Evolutionary conservation across 768 basidiomycete genomes (phyloP).

Genomic region (Boletus pseudo-olivaceus): DNA sequence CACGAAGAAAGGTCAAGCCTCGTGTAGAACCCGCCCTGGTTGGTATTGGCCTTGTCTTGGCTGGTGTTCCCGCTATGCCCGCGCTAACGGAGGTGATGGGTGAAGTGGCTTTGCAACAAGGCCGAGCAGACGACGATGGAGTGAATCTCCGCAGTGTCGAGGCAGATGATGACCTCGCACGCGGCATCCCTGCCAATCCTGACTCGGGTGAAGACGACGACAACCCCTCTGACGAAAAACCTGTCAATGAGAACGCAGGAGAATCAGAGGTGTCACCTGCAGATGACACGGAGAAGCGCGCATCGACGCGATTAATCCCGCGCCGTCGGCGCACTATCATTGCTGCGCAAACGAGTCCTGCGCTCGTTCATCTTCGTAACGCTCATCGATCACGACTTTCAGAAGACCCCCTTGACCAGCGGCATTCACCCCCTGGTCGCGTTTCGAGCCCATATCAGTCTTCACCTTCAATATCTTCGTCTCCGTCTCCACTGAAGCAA

Average conservation of each 20-base stretch:
- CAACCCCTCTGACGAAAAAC: constrained; percentile 43
- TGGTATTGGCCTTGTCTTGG: constrained; percentile 80
- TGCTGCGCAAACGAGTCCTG: constrained; percentile 72
- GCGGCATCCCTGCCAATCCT: constrained; percentile 17
- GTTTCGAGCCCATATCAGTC: constrained; percentile 59
- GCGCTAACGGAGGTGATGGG: constrained; percentile 70
- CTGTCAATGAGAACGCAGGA: constrained; percentile 22
- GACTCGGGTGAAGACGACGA: constrained; percentile 39
- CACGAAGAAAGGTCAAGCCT: constrained; percentile 64
- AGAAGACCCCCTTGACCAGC: constrained; percentile 72
- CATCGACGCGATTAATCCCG: constrained; percentile 9
- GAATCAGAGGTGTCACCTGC: constrained; percentile 10
- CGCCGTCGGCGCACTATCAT: constrained; percentile 48
- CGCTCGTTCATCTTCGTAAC: constrained; percentile 57
- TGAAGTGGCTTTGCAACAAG: constrained; percentile 85
- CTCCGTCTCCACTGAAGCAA: constrained; percentile 43
- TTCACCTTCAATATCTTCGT: constrained; percentile 61
- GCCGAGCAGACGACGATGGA: constrained; percentile 65
- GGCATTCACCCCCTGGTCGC: constrained; percentile 40
- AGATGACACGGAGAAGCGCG: constrained; percentile 14
- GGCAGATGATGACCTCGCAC: constrained; percentile 39
- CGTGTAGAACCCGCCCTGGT: constrained; percentile 73
- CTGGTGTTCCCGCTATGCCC: constrained; percentile 76
- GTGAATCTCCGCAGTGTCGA: constrained; percentile 48
- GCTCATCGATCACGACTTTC: constrained; percentile 55